Evolutionary conservation across 2,329 filamentous ascomycete species (phyloP).

Genomic region (Dothiorella sarmentorum): DNA sequence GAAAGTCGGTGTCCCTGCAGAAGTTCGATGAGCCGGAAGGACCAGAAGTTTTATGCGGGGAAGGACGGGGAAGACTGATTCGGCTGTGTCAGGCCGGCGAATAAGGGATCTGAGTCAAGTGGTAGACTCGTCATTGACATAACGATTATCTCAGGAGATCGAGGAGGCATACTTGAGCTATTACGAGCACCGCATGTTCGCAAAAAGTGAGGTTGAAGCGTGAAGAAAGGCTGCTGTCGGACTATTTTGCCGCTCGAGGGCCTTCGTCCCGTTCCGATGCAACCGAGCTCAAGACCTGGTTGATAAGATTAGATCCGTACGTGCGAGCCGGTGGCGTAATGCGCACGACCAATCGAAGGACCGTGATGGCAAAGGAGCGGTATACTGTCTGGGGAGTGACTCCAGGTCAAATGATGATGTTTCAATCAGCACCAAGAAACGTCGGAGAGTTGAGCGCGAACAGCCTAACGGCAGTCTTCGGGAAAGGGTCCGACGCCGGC

Average conservation of each 20-base stretch:
- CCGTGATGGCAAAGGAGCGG: not conserved
- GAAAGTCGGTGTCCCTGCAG: not conserved
- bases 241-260: constrained; percentile 4
- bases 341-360: not conserved
- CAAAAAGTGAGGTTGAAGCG: not conserved
- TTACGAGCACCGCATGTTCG: not conserved
- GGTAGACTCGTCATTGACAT: not conserved
- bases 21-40: not conserved
- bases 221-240: not conserved
- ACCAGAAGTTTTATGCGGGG: constrained; percentile 14
- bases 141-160: not conserved
- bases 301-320: constrained; percentile 18
- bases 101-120: not conserved
- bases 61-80: constrained; percentile 8
- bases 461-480: not conserved
- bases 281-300: not conserved
- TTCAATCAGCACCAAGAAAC: not conserved
- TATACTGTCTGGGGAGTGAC: no score
- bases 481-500: not conserved
- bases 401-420: not conserved
- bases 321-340: not conserved
- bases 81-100: not conserved
- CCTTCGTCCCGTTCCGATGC: not conserved
- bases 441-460: not conserved
- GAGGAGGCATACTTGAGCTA: not conserved